These are phyloP conservation scores for Magnolia kwangsiensis DNA, from an alignment of 164 flowering plant genomes.

Conservation along the genomic window DNA sequence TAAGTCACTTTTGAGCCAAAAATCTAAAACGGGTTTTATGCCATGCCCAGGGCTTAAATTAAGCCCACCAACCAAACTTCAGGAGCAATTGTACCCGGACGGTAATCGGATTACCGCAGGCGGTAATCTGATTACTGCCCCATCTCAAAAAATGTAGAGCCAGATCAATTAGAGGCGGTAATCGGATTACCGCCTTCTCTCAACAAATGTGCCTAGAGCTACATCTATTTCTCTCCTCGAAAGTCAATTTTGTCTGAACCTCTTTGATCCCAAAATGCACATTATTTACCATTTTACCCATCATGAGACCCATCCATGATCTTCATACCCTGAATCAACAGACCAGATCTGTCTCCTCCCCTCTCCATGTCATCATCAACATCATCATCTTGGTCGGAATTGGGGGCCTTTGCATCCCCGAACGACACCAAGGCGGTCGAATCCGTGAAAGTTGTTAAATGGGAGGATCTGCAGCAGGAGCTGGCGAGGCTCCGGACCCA, in stretches of 20 bases:
- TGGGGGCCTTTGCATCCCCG: slow-evolving; percentile 1
- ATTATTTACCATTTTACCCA: not conserved
- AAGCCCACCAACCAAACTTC: too few species aligned
- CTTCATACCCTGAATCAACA: slow-evolving; percentile 6
- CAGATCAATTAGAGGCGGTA: too few species aligned
- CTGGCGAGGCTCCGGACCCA: slow-evolving; percentile 72
- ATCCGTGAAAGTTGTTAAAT: slow-evolving; percentile 44
- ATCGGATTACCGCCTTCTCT: too few species aligned
- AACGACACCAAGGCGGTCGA: slow-evolving; percentile 17
- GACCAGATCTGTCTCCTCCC: not conserved
- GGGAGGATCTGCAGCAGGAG: slow-evolving; percentile 89
- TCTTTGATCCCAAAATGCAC: too few species aligned
- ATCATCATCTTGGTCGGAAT: slow-evolving; percentile 25
- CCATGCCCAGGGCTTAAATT: too few species aligned
- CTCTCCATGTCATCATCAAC: not conserved
- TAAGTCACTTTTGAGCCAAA: too few species aligned
- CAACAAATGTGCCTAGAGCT: too few species aligned
- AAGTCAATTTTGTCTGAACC: not conserved
- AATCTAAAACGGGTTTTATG: too few species aligned
- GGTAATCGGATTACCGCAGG: too few species aligned
- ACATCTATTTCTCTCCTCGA: not conserved
- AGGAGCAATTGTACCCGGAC: too few species aligned
- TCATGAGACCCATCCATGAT: slow-evolving; percentile 31
- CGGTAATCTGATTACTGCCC: too few species aligned
- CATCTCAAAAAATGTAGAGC: too few species aligned